Evolutionary conservation across 441 rosid genomes (phyloP).

Genomic region (Iberis amara): DNA sequence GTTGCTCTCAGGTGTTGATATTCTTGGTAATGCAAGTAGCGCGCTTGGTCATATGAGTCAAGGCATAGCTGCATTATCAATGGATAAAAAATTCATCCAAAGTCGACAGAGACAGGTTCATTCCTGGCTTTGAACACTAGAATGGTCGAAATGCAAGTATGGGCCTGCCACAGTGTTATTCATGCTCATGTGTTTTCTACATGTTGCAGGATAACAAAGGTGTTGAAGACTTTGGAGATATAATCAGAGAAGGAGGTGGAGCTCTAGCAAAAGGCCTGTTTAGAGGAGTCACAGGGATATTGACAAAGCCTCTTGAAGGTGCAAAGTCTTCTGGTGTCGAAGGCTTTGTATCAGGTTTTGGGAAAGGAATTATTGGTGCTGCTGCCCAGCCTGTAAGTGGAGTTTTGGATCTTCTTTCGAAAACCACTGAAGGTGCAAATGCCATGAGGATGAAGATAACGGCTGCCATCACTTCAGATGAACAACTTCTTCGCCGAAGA

Average conservation of each 20-base stretch:
- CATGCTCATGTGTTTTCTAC: slow-evolving; percentile 24
- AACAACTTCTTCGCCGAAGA: slow-evolving; percentile 90
- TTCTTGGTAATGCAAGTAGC: slow-evolving; percentile 98
- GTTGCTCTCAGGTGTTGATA: slow-evolving; percentile 93
- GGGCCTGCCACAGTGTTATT: slow-evolving; percentile 10
- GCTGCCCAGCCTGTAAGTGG: slow-evolving; percentile 99
- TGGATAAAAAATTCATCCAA: slow-evolving; percentile 97
- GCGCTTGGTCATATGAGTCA: slow-evolving; percentile 99
- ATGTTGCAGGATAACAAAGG: slow-evolving; percentile 82
- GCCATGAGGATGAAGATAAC: slow-evolving; percentile 97
- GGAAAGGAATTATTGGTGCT: slow-evolving; percentile 94
- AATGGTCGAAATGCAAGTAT: slow-evolving; percentile 1
- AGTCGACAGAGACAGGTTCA: slow-evolving; percentile 91
- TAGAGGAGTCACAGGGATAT: slow-evolving; percentile 97
- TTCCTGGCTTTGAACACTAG: slow-evolving; percentile 22
- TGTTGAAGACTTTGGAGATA: slow-evolving; percentile 93
- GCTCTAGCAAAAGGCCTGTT: slow-evolving; percentile 94
- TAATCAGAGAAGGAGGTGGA: slow-evolving; percentile 98
- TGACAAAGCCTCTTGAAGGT: slow-evolving; percentile 97
- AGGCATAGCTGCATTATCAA: slow-evolving; percentile 97
- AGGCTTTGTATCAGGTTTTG: slow-evolving; percentile 97
- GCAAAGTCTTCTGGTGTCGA: slow-evolving; percentile 96
- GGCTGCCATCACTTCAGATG: slow-evolving; percentile 96
- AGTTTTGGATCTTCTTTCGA: slow-evolving; percentile 93
- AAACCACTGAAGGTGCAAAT: slow-evolving; percentile 99